Evolutionary conservation across 768 basidiomycete genomes (phyloP), one percentile per base, ranked within the genome.

Genomic region (Pleurotus tuoliensis): DNA sequence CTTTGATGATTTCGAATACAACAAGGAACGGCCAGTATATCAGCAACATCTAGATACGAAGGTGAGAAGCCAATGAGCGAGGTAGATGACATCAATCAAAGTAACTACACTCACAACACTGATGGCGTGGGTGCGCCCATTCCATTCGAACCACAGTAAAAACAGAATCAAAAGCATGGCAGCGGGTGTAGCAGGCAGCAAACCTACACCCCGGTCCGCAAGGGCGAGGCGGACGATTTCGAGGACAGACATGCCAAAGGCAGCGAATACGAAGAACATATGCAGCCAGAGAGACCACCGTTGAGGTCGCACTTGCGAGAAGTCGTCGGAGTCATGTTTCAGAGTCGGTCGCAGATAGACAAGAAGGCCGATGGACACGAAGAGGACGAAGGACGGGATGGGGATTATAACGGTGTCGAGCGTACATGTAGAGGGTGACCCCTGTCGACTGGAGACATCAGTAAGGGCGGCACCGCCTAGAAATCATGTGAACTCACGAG

Each of bases 401-500:
- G 68, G 69, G 0, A 67, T 64, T 16, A 71, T 59, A 3, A 53
- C 59, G 0, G 67, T 65, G 60, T 71, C 69, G 22, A 71, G 61
- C 8, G 61, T 53, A 57, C 69, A 69, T n/a, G 68, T 69, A 12
- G 69, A 66, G 8, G 69, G 69, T 8, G 68, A 65, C 1, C 66
- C 67, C 69, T 70, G 45, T 11, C 20, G 30, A 49, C 37, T n/a
- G 22, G 22, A 15, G 16, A 7, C 6, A 56, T 30, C 15, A 38
- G 12, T 27, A 2, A 41, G 4, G 13, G 43, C 18, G 27, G 38
- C 12, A 25, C 4, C 38, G 15, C 22, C 6, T 49, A 20, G 47
- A 15, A 15, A 4, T 20, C 43, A 8, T 7, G 34, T 39, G 20
- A n/a, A 57, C 63, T 57, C 18, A 66, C 63, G 27, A 62, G 56